Percentiles rank a stretch among this genome's conserved stretches.
These are phyloP conservation scores for Colletotrichum lindemuthianum DNA, from an alignment of 2,329 filamentous ascomycete species.

Conservation along the genomic window DNA sequence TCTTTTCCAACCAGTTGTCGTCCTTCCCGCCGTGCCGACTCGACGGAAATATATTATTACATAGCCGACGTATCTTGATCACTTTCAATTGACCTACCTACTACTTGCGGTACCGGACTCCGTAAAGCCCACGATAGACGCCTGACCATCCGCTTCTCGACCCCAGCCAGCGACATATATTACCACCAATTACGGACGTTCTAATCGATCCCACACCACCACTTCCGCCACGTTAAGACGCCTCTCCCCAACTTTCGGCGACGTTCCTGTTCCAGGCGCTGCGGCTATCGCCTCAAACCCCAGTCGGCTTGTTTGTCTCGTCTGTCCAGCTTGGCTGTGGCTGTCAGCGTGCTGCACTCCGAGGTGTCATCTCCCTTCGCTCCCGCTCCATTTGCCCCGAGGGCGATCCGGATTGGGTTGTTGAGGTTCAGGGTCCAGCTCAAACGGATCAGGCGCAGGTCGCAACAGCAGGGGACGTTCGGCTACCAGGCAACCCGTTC, in stretches of 20 bases:
- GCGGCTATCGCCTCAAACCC: too few species aligned
- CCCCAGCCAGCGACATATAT: slow-evolving; percentile 13
- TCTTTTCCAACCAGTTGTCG: background rate
- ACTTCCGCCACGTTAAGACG: slow-evolving; percentile 12
- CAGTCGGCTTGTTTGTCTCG: background rate
- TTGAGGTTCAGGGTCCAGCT: slow-evolving; percentile 32
- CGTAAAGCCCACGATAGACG: background rate
- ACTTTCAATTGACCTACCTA: background rate
- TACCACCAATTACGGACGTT: slow-evolving; percentile 29
- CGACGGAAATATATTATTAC: background rate
- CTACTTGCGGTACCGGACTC: too few species aligned
- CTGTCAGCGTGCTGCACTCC: slow-evolving; percentile 9
- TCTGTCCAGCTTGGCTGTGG: slow-evolving; percentile 12
- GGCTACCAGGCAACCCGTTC: slow-evolving; percentile 32
- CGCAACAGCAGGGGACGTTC: slow-evolving; percentile 24
- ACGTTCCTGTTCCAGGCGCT: too few species aligned
- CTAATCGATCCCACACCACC: background rate
- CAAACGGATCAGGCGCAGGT: slow-evolving; percentile 20
- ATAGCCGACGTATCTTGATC: background rate
- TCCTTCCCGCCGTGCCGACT: slow-evolving; percentile 13
- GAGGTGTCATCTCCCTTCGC: slow-evolving; percentile 19
- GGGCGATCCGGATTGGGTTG: slow-evolving; percentile 18
- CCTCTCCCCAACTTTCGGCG: slow-evolving; percentile 15
- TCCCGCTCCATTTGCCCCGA: slow-evolving; percentile 5
- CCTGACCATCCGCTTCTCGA: background rate